A percentile compares a stretch with the other conserved stretches of the same genome.
These are phyloP conservation scores for Gastrolobium villosum DNA, from an alignment of 306 rosid genomes.

Conservation along the genomic window DNA sequence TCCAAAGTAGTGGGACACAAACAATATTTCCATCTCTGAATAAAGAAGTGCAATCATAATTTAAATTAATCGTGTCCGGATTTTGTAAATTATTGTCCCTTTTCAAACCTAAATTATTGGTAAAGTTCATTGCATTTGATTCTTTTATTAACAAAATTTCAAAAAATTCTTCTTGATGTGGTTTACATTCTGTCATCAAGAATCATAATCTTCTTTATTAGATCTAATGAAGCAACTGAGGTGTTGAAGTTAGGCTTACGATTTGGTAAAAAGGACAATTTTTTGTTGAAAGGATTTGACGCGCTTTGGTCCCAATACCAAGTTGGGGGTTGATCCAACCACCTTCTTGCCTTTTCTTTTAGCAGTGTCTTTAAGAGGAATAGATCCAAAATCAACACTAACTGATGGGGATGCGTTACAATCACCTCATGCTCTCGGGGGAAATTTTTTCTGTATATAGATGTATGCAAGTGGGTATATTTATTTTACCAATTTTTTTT, in stretches of 20 bases:
- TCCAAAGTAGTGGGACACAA: conserved; percentile 47
- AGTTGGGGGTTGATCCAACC: conserved; percentile 31
- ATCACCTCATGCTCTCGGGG: conserved; percentile 13
- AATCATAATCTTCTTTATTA: conserved; percentile 16
- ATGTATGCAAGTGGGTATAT: no score
- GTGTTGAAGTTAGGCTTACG: conserved; percentile 34
- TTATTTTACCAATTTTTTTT: no score
- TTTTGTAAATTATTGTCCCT: conserved; percentile 22
- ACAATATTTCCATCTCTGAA: conserved; percentile 9
- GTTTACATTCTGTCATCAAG: conserved; percentile 40
- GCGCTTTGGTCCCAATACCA: conserved; percentile 38
- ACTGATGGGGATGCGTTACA: conserved; percentile 15
- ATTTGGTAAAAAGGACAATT: conserved; percentile 46
- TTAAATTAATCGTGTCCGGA: conserved; percentile 23
- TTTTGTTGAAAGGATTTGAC: conserved; percentile 43
- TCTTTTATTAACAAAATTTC: background rate
- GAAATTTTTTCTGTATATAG: no score
- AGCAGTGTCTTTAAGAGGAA: conserved; percentile 36
- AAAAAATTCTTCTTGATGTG: conserved; percentile 29
- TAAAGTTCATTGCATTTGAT: conserved; percentile 27
- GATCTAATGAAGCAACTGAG: conserved; percentile 23
- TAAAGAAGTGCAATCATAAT: conserved; percentile 44
- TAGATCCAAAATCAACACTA: conserved; percentile 45
- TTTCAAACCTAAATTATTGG: conserved; percentile 37
- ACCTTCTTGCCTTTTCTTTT: conserved; percentile 31